Evolutionary conservation across 78 protist species (phyloP), one percentile per base, ranked within the genome.

Genomic region (Dictyostelium capitatum): DNA sequence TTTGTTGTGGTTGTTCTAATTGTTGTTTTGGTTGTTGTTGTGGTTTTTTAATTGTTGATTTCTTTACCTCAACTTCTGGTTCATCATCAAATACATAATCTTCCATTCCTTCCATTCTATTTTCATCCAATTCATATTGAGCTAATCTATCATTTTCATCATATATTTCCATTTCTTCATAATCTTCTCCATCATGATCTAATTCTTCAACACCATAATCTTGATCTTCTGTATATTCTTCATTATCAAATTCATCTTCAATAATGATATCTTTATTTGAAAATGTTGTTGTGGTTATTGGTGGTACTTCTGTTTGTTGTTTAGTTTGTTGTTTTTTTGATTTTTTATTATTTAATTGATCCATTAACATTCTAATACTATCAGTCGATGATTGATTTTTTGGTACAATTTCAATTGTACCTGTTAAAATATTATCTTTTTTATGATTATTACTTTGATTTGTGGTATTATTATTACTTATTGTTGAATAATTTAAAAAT

Each of bases 71-170:
- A 3, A 12, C 74, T 54, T 59, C n/a, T 4, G 4, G 0, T 48
- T 87, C 92, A 32, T 87, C 83, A 48, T 74, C 83, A 50, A 87
- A 87, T 30, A 62, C 83, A 32, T 87, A 77, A n/a, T 87, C 92
- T 20, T 87, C 92, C 92, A 87, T 87, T 0, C 92, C 92, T 9
- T 57, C 83, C 83, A 87, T 74, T 47, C 92, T 50, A 32, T 78
- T 78, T 53, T 78, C 92, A 77, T 87, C 80, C 10, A 46, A 14
- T 20, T 87, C 79, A 75, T 87, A 87, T 9, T 50, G 4, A 6
- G 32, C 19, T 32, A 78, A 54, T 53, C 51, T 78, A 32, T 25
- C 41, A 20, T 74, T 23, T 65, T 65, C n/a, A 14, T 65, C 73
- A 30, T 30, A 30, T 15, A 65, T 25, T 30, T 65, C 73, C 19